Evolutionary conservation across 495 filamentous ascomycete genomes (phyloP).

Genomic region (Hyaloscypha variabilis): DNA sequence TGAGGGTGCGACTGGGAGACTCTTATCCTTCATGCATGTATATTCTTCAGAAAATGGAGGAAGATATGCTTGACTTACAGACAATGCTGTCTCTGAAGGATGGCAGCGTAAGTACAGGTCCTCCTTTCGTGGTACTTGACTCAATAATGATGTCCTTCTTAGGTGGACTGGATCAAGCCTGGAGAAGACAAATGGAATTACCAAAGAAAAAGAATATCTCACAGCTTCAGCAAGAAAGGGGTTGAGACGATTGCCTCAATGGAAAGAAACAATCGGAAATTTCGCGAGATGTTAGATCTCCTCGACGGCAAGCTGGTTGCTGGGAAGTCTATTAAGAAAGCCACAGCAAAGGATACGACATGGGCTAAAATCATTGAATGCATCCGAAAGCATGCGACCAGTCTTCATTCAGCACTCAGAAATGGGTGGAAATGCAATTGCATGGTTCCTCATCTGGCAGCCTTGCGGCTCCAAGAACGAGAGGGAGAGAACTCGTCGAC

Average conservation of each 20-base stretch:
- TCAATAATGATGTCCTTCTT: too few relatives aligned
- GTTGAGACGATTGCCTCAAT: slow-evolving; percentile 5
- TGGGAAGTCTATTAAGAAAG: too few relatives aligned
- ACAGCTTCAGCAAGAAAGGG: slow-evolving; percentile 28
- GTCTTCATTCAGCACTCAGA: slow-evolving; percentile 18
- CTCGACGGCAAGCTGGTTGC: slow-evolving; percentile 14
- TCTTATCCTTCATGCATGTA: slow-evolving; percentile 13
- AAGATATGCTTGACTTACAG: slow-evolving; percentile 12
- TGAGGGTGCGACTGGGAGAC: slow-evolving; percentile 14
- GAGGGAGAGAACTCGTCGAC: background rate
- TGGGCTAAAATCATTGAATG: slow-evolving; percentile 21
- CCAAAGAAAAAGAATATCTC: slow-evolving; percentile 24
- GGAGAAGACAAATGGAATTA: slow-evolving; percentile 25
- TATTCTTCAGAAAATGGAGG: slow-evolving; percentile 13
- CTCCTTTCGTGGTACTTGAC: too few relatives aligned
- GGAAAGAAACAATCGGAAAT: slow-evolving; percentile 16
- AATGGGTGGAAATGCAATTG: slow-evolving; percentile 27
- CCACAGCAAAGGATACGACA: slow-evolving; percentile 21
- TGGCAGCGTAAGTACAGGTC: slow-evolving; percentile 14
- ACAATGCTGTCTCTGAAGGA: slow-evolving; percentile 19
- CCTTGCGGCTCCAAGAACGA: slow-evolving; percentile 14
- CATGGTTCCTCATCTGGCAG: slow-evolving; percentile 9
- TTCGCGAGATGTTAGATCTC: slow-evolving; percentile 20
- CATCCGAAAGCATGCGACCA: slow-evolving; percentile 19
- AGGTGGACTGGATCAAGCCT: slow-evolving; percentile 20